phyloP scores from a whole-genome alignment of 345 rosid species.

The Lepidium africanum region DNA sequence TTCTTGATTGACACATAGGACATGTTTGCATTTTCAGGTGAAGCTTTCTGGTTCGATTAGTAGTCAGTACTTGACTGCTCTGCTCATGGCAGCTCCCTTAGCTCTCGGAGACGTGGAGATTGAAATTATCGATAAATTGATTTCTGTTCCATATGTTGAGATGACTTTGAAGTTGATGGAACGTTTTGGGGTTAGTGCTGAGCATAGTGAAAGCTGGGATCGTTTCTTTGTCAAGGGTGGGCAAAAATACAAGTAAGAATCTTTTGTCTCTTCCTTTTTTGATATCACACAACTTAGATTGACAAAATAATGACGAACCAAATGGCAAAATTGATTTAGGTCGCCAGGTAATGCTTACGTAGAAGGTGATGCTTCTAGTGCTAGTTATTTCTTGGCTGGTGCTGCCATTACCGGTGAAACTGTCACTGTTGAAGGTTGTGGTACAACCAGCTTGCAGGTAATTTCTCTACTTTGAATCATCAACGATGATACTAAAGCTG shows the following conservation, averaged over 20 bases:
- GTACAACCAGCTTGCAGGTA: conserved; percentile 92
- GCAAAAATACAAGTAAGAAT: conserved; percentile 77
- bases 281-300: background rate
- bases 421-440: conserved; percentile 94
- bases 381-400: conserved; percentile 96
- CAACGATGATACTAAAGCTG: background rate
- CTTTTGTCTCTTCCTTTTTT: conserved; percentile 1
- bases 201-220: conserved; percentile 83
- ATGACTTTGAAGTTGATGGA: conserved; percentile 98
- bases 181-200: conserved; percentile 67
- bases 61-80: conserved; percentile 94
- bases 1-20: conserved; percentile 3
- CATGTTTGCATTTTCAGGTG: conserved; percentile 48
- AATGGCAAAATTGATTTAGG: conserved; percentile 36
- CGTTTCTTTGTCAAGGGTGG: conserved; percentile 72
- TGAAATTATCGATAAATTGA: conserved; percentile 79
- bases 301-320: background rate
- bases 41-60: conserved; percentile 92
- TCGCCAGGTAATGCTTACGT: conserved; percentile 88
- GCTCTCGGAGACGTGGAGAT: conserved; percentile 90
- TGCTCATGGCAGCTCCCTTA: conserved; percentile 95
- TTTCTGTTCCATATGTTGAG: conserved; percentile 92
- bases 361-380: conserved; percentile 99
- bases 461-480: background rate
- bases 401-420: conserved; percentile 96